Evolutionary conservation across 2,329 filamentous ascomycete genomes (phyloP), one percentile per base, ranked within the genome.

Genomic region (Aspergillus udagawae): DNA sequence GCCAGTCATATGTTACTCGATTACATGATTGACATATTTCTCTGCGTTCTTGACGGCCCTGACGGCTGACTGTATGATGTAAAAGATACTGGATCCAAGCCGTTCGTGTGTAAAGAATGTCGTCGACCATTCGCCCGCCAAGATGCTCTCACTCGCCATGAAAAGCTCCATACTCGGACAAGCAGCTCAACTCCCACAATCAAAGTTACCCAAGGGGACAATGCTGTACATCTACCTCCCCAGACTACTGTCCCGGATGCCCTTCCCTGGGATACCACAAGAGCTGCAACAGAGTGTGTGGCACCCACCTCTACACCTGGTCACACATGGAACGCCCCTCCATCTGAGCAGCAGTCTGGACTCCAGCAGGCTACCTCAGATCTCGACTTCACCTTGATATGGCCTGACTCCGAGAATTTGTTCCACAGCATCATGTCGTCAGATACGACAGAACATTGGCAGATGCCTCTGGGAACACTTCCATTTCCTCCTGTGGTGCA

Each of bases 391-490:
- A 67, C 73, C 14, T 62, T 79, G 21, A 73, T 78, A 49, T 79
- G 77, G 77, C 77, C 76, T 10, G 76, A 79, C 58, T 76, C 77
- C 2, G 76, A 79, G 57, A 69, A 75, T 56, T 57, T 79, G 25
- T 77, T 78, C 42, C 76, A 79, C 56, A 76, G 69, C 60, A 66
- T 79, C 51, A 75, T 79, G 67, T 73, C 73, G n/a, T 67, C 70
- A 0, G 75, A 77, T 49, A 65, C 65, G 7, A 64, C 69, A 2
- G 72, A 74, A 51, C 73, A 76, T 53, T 76, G 73, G 75, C 75
- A 78, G 56, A 75, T 77, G 63, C 75, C 75, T 2, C 59, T 78
- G 47, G 74, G 75, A 7, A 70, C 75, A 8, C 60, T 78, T 8
- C 75, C 76, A 1, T 73, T 77, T 49, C 70, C 74, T 3, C 64